Conservation (phyloP, 2,329 filamentous ascomycete genomes). For the Colletotrichum chrysophilum region DNA sequence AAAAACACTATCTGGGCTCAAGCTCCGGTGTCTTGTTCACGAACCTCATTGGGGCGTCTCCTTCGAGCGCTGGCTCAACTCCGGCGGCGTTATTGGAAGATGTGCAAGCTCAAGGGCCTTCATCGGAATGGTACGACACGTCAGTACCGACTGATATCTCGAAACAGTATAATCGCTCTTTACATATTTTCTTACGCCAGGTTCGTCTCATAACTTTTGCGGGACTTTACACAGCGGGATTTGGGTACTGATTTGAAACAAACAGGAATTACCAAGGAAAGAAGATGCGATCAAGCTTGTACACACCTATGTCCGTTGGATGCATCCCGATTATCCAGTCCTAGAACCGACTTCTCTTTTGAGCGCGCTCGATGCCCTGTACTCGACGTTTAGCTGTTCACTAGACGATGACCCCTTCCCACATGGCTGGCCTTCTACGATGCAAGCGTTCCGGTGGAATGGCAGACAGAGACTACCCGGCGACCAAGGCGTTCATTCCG, state of each 20-base stretch:
- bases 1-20: constrained; percentile 41
- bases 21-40: constrained; percentile 41
- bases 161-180: constrained; percentile 19
- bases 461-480: constrained; percentile 13
- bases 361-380: constrained; percentile 25
- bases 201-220: not conserved
- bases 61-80: constrained; percentile 4
- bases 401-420: constrained; percentile 9
- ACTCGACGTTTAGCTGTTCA: constrained; percentile 17
- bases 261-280: constrained; percentile 25
- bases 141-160: not conserved
- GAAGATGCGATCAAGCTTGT: constrained; percentile 24
- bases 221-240: not conserved
- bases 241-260: not conserved
- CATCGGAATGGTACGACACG: constrained; percentile 7
- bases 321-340: constrained; percentile 27
- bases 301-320: constrained; percentile 26
- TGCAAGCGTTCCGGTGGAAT: constrained; percentile 26
- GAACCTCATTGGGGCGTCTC: constrained; percentile 27
- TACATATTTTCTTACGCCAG: not conserved
- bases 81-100: constrained; percentile 1
- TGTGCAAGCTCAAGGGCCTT: constrained; percentile 9
- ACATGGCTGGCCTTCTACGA: constrained; percentile 24
- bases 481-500: not conserved
- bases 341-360: constrained; percentile 24